A percentile compares a stretch with the other conserved stretches of the same genome.
These are phyloP conservation scores for Penicillium italicum DNA, from an alignment of 2,329 filamentous ascomycete genomes.

Conservation along the genomic window DNA sequence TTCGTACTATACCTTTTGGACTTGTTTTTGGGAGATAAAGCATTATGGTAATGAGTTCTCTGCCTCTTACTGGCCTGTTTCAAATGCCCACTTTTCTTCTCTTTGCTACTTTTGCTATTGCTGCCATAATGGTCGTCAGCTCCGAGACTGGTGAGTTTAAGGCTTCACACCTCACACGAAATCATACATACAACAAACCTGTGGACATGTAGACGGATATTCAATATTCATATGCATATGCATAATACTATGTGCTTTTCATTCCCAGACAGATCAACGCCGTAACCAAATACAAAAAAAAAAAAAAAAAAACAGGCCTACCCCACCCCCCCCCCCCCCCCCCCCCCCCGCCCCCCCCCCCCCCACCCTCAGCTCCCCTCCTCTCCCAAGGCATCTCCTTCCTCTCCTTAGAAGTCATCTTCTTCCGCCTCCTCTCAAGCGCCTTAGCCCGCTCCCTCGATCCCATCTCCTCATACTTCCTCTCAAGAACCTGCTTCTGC, in stretches of 20 bases:
- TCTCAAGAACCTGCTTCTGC: constrained; percentile 77
- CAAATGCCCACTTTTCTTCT: constrained; percentile 4
- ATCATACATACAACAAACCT: background rate
- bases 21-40: constrained; percentile 13
- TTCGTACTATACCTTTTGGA: constrained; percentile 24
- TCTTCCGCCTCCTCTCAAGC: constrained; percentile 86
- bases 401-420: constrained; percentile 79
- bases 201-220: background rate
- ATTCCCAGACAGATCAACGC: background rate
- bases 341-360: constrained; percentile 11
- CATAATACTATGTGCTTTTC: background rate
- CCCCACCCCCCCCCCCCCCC: constrained; percentile 30
- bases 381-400: constrained; percentile 63
- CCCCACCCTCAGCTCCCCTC: constrained; percentile 38
- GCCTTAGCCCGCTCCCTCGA: constrained; percentile 77
- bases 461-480: constrained; percentile 79
- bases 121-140: background rate
- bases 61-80: constrained; percentile 1
- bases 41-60: constrained; percentile 21
- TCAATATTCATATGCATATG: constrained; percentile 3
- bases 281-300: background rate
- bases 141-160: constrained; percentile 1
- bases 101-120: background rate
- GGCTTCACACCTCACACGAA: background rate
- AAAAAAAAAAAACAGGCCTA: too few relatives aligned